phyloP scores from a whole-genome alignment of 1,139 yeast genomes.

The Blastobotrys raffinosifermentans region DNA sequence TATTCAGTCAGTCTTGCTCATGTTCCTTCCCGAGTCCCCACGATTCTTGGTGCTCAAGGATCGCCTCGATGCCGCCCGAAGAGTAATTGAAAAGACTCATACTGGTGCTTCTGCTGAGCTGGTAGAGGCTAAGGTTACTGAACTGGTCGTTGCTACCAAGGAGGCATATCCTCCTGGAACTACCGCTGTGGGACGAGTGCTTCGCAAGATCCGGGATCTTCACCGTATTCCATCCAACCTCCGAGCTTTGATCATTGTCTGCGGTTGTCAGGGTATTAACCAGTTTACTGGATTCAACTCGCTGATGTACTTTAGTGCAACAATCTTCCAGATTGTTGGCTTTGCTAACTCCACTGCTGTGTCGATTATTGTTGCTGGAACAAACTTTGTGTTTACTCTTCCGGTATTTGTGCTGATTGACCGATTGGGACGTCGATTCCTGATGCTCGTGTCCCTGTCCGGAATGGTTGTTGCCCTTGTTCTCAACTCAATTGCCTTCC shows the following conservation, averaged over 20 bases:
- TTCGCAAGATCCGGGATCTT: constrained; percentile 48
- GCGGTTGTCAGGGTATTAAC: constrained; percentile 92
- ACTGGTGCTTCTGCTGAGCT: constrained; percentile 27
- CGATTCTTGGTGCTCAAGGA: constrained; percentile 76
- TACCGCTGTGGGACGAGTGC: constrained; percentile 11
- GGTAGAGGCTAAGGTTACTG: constrained; percentile 23
- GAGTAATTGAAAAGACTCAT: constrained; percentile 52
- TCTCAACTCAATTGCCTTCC: constrained; percentile 83
- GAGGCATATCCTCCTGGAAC: constrained; percentile 17
- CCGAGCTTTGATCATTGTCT: constrained; percentile 80
- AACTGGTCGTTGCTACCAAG: constrained; percentile 21
- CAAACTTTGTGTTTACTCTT: constrained; percentile 80
- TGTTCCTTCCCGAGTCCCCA: constrained; percentile 93
- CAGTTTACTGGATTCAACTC: constrained; percentile 96
- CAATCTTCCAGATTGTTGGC: constrained; percentile 85
- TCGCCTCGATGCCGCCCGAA: constrained; percentile 55
- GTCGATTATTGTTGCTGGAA: constrained; percentile 87
- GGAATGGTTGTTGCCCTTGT: constrained; percentile 74
- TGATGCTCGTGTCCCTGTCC: constrained; percentile 68
- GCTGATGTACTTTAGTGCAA: constrained; percentile 86
- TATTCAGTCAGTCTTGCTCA: constrained; percentile 64
- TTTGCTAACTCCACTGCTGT: constrained; percentile 84
- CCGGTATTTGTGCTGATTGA: constrained; percentile 82
- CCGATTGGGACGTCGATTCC: constrained; percentile 75
- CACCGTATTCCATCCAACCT: constrained; percentile 72